Base-by-base conservation (phyloP, 441 rosid genomes). In the Euphorbia schlechtendalii region DNA sequence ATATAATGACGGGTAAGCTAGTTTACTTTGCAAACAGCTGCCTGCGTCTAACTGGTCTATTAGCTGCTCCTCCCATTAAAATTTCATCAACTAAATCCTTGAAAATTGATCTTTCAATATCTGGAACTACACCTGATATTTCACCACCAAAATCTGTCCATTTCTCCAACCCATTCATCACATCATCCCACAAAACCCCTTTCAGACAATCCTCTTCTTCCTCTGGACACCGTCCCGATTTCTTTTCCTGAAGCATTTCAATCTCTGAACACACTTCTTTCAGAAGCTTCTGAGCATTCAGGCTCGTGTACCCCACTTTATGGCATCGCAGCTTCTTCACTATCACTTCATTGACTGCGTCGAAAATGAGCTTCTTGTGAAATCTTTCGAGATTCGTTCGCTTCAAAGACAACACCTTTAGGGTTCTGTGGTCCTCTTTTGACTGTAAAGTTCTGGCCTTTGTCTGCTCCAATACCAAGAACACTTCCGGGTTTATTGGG, bases 391-490 rank as follows among this genome's bases (percentile, higher is more conserved):
- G 70, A 61, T 74, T 76, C 30, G 61, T 43, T 43, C 14, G 56
- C 79, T 69, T 85, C 61, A 77, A 68, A 48, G 28, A 51, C 24
- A 63, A 27, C 53, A 34, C 59, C 70, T 67, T 75, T 70, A 40
- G 64, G 4, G 72, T 65, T 64, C 17, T 73, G 66, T 65, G 60
- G 49, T 76, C 87, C 70, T 82, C 84, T 63, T 77, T 83, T 21
- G 69, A 65, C 58, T 60, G 71, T 56, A 78, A 63, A 57, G 77
- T 73, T 65, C 81, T 82, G 48, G 78, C 78, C 75, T 88, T 85
- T 17, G 94, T 92, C 71, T 88, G 97, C 82, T 92, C 98, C 76
- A 92, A 78, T 74, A 92, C 97, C 5, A 72, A 73, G 81, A 90
- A 92, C 38, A 92, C 69, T 73, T 85, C 94, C 0, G 98, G 97